Percentiles rank a stretch among this genome's conserved stretches.
phyloP scores from a whole-genome alignment of 2,329 filamentous ascomycete genomes.

The Apiospora aurea region DNA sequence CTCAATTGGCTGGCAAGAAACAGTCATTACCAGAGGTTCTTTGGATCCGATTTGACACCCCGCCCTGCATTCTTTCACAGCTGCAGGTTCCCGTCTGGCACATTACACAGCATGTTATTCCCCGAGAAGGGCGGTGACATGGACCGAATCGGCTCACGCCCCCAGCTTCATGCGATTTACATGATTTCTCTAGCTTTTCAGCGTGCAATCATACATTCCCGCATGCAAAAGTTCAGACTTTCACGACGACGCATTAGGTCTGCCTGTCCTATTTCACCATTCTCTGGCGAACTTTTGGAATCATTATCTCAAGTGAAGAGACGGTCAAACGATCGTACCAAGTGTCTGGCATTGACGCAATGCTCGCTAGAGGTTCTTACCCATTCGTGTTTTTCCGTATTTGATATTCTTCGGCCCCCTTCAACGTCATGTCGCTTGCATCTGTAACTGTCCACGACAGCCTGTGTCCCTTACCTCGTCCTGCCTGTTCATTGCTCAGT shows the following conservation, averaged over 20 bases:
- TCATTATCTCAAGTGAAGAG: not conserved
- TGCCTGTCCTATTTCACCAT: not conserved
- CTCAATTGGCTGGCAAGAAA: too few relatives aligned
- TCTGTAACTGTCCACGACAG: not conserved
- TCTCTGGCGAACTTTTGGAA: too few relatives aligned
- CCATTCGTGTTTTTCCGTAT: not conserved
- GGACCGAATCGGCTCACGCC: not conserved
- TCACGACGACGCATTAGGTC: not conserved
- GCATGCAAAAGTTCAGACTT: not conserved
- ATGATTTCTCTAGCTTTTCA: not conserved
- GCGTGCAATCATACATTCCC: not conserved
- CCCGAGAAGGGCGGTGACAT: not conserved
- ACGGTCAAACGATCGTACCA: too few relatives aligned
- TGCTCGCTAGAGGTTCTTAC: not conserved
- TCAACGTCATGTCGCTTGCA: too few relatives aligned
- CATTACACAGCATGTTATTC: slow-evolving; percentile 3
- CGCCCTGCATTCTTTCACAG: not conserved
- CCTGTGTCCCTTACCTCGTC: not conserved
- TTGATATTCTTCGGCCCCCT: not conserved
- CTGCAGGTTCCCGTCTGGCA: slow-evolving; percentile 6
- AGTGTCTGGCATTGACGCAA: too few relatives aligned
- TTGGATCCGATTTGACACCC: not conserved
- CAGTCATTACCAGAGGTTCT: not conserved
- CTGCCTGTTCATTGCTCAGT: not conserved
- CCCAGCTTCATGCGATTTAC: not conserved